Evolutionary conservation across 2,329 filamentous ascomycete species (phyloP), one percentile per base, ranked within the genome.

Genomic region (Penicillium fuscoglaucum): DNA sequence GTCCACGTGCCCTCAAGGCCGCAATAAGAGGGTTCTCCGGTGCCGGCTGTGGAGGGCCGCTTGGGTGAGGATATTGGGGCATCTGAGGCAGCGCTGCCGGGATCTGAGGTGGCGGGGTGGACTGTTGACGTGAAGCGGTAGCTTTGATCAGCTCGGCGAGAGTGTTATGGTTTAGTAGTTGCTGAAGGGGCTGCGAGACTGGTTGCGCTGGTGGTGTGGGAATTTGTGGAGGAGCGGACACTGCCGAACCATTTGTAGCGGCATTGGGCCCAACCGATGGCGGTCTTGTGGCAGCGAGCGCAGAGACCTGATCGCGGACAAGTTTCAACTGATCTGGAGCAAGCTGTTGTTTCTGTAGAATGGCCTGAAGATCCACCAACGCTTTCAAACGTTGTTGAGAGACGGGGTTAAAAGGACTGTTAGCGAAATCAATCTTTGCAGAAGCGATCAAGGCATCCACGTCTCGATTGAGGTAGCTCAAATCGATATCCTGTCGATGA

Each of bases 301-400:
- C 86, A 74, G 89, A 87, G 76, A 97, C 87, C 83, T 95, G 91
- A 73, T 89, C 87, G 76, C 89, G 90, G 76, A 96, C 90, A 74
- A 90, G 85, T 76, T 90, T 87, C 72, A 96, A 83, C 79, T 96
- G 90, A 70, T 93, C 88, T 68, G 87, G 86, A 59, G 88, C 88
- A 73, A 96, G 82, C 71, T 88, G 87, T 75, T 91, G 89, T 67
- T 83, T 88, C 74, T 90, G 87, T 71, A 97, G 80, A 65, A 93
- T 85, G 66, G 83, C 86, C 79, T 96, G 91, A 64, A 98, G 84
- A 75, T 95, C 90, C 76, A 93, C 80, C 67, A 97, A 84, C 62
- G 92, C 91, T 78, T 91, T 90, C 71, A 96, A 80, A 77, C 90
- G 90, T 71, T 86, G 88, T 73, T 91, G 88, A 72, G 91, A 83